Evolutionary conservation across 805 yeast species (phyloP), one percentile per base, ranked within the genome.

Genomic region (Priceomyces haplophilus): DNA sequence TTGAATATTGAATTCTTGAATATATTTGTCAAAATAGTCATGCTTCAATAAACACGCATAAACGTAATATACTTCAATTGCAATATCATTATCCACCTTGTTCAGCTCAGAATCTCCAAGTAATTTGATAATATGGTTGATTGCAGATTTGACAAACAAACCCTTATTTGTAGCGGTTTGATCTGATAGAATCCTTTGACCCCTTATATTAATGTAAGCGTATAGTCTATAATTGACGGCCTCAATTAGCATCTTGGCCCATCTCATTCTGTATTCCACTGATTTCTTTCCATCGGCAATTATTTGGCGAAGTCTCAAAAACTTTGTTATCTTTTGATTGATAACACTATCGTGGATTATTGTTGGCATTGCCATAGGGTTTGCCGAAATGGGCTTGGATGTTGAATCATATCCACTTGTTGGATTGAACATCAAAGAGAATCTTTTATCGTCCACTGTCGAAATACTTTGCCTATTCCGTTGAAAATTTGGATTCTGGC

Each of bases 271-370:
- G 50, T 56, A 70, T 45, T 69, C 74, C 27, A 58, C 54, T 1
- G 73, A 54, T 50, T 71, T 71, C 45, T 68, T 68, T 10, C 76
- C 75, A 1, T 67, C 51, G 1, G 74, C 67, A 37, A 71, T 71
- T 15, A 65, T 46, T 15, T 47, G 40, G 30, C 76, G 59, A 42
- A 71, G 58, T 23, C 48, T 53, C 18, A 58, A 48, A 41, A 69
- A 69, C 34, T 64, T 64, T 21, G 60, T 60, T 37, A 70, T 62
- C 47, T 64, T 65, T 31, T 54, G 53, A 41, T 49, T 55, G 34
- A 64, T 57, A 31, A 55, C 54, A 5, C 54, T 39, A 41, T 66
- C 73, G 12, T 44, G 48, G 12, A 48, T 41, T 44, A 52, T 47
- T 11, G 37, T 24, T 29, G 52, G 46, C 23, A 45, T 21, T 21